Evolutionary conservation across 129 eudicot genomes (phyloP).

Genomic region (Tanacetum coccineum): DNA sequence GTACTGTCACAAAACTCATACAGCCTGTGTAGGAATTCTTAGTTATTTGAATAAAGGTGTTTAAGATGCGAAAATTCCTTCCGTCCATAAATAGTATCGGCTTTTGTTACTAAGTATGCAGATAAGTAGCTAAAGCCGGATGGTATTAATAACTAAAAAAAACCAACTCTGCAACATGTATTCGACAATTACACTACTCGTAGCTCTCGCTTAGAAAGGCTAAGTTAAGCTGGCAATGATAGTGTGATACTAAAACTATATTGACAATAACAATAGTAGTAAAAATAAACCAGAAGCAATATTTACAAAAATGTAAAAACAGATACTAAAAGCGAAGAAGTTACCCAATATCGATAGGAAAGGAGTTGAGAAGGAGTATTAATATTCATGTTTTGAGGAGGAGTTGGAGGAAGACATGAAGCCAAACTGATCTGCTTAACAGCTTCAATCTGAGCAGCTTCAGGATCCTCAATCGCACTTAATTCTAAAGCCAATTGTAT

Average conservation of each 20-base stretch:
- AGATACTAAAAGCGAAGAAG: conserved; percentile 14
- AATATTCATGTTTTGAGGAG: neutral
- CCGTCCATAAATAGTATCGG: too few species aligned
- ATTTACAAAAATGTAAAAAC: neutral
- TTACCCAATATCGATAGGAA: conserved; percentile 85
- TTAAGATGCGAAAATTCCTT: too few species aligned
- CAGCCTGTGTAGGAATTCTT: too few species aligned
- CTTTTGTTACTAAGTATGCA: too few species aligned
- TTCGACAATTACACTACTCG: too few species aligned
- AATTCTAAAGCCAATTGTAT: conserved; percentile 78
- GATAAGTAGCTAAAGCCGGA: too few species aligned
- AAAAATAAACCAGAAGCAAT: neutral
- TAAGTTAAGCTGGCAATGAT: too few species aligned
- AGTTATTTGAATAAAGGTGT: too few species aligned
- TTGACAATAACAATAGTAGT: neutral
- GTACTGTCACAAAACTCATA: too few species aligned
- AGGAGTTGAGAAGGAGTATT: conserved; percentile 71
- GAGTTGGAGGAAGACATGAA: conserved; percentile 39
- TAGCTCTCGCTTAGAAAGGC: too few species aligned
- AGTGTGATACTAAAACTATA: neutral
- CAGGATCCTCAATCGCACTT: conserved; percentile 97
- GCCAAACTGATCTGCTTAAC: conserved; percentile 97
- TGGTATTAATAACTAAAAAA: too few species aligned
- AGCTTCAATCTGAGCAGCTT: conserved; percentile 93
- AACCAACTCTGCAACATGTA: too few species aligned